Conservation (phyloP, 805 yeast genomes). For the Pichia gijzeniarum region DNA sequence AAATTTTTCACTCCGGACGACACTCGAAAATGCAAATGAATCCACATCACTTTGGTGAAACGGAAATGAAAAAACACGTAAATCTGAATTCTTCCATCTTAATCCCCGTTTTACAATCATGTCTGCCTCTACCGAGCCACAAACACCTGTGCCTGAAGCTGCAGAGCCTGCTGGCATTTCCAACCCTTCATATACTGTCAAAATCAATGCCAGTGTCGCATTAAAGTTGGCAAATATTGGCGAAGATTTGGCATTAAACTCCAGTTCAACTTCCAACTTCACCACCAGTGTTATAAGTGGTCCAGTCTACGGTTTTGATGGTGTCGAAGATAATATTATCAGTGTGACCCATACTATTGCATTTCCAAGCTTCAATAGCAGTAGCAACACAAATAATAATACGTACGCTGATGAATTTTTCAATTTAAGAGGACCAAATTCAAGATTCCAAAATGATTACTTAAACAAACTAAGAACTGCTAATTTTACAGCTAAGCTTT, state of each 20-base stretch:
- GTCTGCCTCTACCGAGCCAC: not conserved
- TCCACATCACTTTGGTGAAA: no score
- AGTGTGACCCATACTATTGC: conserved; percentile 41
- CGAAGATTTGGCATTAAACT: conserved; percentile 53
- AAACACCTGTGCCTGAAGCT: not conserved
- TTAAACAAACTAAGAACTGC: conserved; percentile 54
- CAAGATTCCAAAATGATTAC: conserved; percentile 62
- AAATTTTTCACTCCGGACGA: no score
- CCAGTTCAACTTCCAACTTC: conserved; percentile 49
- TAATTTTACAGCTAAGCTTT: conserved; percentile 60
- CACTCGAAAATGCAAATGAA: no score
- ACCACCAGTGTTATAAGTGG: conserved; percentile 59
- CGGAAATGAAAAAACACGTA: no score
- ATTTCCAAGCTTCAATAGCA: conserved; percentile 14
- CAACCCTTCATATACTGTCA: conserved; percentile 25
- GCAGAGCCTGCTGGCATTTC: not conserved
- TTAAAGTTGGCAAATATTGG: conserved; percentile 62
- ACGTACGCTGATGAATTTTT: conserved; percentile 42
- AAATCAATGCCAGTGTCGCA: conserved; percentile 47
- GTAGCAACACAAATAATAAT: conserved; percentile 14
- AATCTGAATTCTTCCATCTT: no score
- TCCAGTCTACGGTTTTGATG: conserved; percentile 68
- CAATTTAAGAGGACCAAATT: conserved; percentile 50
- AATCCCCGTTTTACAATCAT: not conserved
- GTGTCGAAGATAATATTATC: conserved; percentile 34